phyloP scores from a whole-genome alignment of 441 rosid species.

The Erodium texanum region DNA sequence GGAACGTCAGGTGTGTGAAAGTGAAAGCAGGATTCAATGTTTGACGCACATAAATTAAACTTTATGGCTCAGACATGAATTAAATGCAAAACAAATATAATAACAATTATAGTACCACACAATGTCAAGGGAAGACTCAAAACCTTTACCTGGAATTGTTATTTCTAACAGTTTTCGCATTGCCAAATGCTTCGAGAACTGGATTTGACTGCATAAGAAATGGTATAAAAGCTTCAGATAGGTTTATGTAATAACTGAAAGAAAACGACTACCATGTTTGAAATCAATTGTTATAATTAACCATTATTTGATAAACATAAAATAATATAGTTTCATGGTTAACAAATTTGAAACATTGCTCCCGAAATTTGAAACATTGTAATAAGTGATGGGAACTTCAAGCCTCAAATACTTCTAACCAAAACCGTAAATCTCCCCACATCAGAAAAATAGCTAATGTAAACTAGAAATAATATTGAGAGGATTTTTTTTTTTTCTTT shows the following conservation, averaged over 20 bases:
- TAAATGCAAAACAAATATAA: neutral
- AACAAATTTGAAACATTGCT: neutral
- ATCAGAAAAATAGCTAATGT: neutral
- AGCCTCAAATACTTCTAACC: slow-evolving; percentile 5
- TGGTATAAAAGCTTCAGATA: slow-evolving; percentile 23
- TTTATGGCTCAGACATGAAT: slow-evolving; percentile 1
- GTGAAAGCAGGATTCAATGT: slow-evolving; percentile 5
- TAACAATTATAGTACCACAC: neutral
- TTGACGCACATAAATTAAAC: slow-evolving; percentile 7
- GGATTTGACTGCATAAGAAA: slow-evolving; percentile 66
- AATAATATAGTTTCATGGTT: neutral
- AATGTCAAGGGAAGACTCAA: slow-evolving; percentile 2
- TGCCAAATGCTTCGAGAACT: slow-evolving; percentile 87
- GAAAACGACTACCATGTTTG: neutral
- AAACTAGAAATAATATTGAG: neutral
- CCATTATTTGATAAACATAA: neutral
- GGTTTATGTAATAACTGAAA: slow-evolving; percentile 5
- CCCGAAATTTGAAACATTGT: neutral
- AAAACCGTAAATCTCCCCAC: neutral
- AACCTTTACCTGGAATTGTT: slow-evolving; percentile 68
- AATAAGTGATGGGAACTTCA: too few species aligned
- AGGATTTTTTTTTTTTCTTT: neutral
- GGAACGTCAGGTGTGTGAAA: neutral
- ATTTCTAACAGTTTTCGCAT: slow-evolving; percentile 85
- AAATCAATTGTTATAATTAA: neutral